These are phyloP conservation scores for Agrocybe pediades DNA, from an alignment of 768 basidiomycete genomes.

Conservation along the genomic window DNA sequence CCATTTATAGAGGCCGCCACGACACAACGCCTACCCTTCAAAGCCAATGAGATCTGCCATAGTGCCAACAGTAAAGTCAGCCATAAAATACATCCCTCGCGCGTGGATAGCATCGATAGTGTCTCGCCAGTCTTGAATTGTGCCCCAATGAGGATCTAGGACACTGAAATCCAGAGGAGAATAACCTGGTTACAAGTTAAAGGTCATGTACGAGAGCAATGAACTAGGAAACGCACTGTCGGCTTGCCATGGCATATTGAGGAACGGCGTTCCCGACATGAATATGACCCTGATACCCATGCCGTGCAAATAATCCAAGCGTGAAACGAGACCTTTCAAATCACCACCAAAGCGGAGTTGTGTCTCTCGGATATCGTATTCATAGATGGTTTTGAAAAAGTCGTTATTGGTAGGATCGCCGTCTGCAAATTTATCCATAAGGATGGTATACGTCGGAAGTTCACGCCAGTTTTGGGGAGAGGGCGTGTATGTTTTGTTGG, in stretches of 20 bases:
- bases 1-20: conserved; percentile 10
- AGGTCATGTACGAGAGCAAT: conserved; percentile 4
- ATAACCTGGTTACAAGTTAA: conserved; percentile 59
- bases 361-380: conserved; percentile 86
- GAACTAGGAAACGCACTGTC: conserved; percentile 67
- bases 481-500: conserved; percentile 68
- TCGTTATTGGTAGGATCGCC: conserved; percentile 93
- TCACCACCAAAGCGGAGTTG: conserved; percentile 91
- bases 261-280: conserved; percentile 89
- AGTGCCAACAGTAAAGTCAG: conserved; percentile 93
- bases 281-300: conserved; percentile 88
- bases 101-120: conserved; percentile 78
- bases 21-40: conserved; percentile 51
- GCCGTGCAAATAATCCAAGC: conserved; percentile 85
- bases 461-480: conserved; percentile 88
- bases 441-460: conserved; percentile 77
- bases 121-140: conserved; percentile 73
- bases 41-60: conserved; percentile 89
- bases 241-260: conserved; percentile 97
- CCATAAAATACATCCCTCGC: conserved; percentile 88
- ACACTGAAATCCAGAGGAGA: conserved; percentile 91
- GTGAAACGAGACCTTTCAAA: conserved; percentile 71
- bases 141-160: conserved; percentile 93
- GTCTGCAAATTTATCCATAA: conserved; percentile 93
- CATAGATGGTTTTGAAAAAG: conserved; percentile 77